Base-by-base conservation (phyloP, 1,139 yeast species). In the Keqinozyma sinolaborantium region DNA sequence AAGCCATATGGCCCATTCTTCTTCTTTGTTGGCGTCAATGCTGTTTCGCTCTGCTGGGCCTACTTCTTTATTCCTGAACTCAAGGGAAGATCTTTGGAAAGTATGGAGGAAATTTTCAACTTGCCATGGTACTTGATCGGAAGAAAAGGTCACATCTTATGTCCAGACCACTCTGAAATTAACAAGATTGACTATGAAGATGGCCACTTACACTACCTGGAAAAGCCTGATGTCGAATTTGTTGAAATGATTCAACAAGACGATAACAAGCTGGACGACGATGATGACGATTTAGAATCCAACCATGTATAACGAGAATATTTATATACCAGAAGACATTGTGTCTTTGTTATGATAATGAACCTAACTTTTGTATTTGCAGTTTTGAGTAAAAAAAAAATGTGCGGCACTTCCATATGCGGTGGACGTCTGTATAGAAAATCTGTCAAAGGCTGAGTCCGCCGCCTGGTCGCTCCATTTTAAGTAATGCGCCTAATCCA, bases 71-170 rank as follows among this genome's bases (percentile, higher is more conserved):
- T 72, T 24, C 78, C 78, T n/a, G 77, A 72, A 44, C 59, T 70
- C 18, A 44, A 68, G 4, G 76, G 75, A 15, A 57, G 73, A 41
- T 58, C 69, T 20, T 61, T 72, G 53, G 80, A 71, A 48, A 55
- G 66, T 30, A 67, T 71, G 67, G 79, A 73, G 41, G 76, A 70
- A 29, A 47, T 74, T 36, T 75, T 75, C 57, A 61, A 57, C 44
- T 58, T 71, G 44, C 78, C 79, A 30, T 74, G 79, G 79, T 70
- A 72, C 48, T 31, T 65, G 32, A 58, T 72, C 44, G 78, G 78
- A 26, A 61, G 77, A 56, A 61, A 54, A 38, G 77, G 77, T 44
- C 60, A 70, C 6, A 50, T 60, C 38, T 56, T 72, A 34, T 65
- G 73, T 39, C 76, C 76, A 13, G 77, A 72, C 47, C 56, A 58